Evolutionary conservation across 1,139 yeast species (phyloP), one percentile per base, ranked within the genome.

Genomic region (Yamadazyma membranifaciens): DNA sequence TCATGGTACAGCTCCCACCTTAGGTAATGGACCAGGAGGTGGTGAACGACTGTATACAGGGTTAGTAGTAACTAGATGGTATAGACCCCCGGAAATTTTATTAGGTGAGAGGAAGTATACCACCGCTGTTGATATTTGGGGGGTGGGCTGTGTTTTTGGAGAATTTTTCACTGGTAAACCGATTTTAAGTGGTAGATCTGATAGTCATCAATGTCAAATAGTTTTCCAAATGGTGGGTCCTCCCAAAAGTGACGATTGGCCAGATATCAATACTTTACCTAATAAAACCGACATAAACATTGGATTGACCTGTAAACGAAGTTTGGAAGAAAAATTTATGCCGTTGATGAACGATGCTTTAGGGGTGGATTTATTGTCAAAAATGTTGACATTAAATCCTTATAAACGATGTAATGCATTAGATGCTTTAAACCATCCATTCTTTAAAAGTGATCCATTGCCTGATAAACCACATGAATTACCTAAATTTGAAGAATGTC

Each of bases 111-210:
- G 85, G 46, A 71, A 76, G 45, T 92, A 92, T 57, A 89, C 98
- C 2, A 87, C 97, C 0, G 95, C 98, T 0, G 91, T 92, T 14
- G 97, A 92, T 63, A 75, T 92, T 63, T 92, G 98, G 98, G 98
- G 98, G 1, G 79, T 87, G 10, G 98, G 98, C 2, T 94, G 98
- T 65, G 95, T 94, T 0, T 83, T 94, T 61, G 98, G 89, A 0
- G 99, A 94, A 60, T 72, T 91, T 55, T 92, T 87, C 63, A 80
- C 80, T 31, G 77, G 80, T 44, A 79, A 76, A 48, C 98, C 98
- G 0, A 87, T 94, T 14, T 64, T 94, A 38, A 89, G 81, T 37
- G 99, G 98, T 0, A 73, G 77, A 42, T 77, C 92, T 0, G 99
- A 94, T 59, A 63, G 86, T n/a, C 96, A 92, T 56, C 99, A 94